Base-by-base conservation (phyloP, 495 filamentous ascomycete species). In the Friedmanniomyces endolithicus region DNA sequence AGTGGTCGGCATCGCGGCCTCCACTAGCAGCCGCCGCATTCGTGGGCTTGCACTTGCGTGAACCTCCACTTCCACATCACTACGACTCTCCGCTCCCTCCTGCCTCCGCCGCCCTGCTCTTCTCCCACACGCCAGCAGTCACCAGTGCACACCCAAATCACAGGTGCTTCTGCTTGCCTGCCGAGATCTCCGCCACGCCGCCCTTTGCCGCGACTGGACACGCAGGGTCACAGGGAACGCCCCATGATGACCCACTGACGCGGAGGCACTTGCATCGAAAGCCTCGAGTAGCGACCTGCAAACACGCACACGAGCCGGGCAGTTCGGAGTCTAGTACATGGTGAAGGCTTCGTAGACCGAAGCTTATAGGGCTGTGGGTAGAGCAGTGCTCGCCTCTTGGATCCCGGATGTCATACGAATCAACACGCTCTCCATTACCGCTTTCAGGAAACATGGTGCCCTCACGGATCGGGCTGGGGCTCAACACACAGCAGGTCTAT, bases 401-500 rank as follows among this genome's bases (percentile, higher is more conserved):
- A 3, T 31, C 27, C 4, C 27, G 4, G 4, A 31, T 31, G 27
- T 3, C 27, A 9, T 9, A 9, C 27, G 27, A 9, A 4, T 9
- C 27, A 31, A 31, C 27, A 31, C 27, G 27, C 9, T 9, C 27
- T 31, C 9, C 27, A 31, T 9, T 3, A 9, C 45, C n/a, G 6
- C 45, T 6, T 14, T 17, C n/a, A 12, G 14, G 3, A 24, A 16
- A 24, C 16, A 24, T 48, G 22, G 16, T 17, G 4, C 23, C 45
- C 37, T 41, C 37, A 16, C 37, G 37, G 12, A 41, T 50, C 9
- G 53, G 53, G 8, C 35, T 56, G 2, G 45, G 53, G 3, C 27
- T 56, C 8, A n/a, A 50, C 53, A 56, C 53, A 19, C 37, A 41
- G 20, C 27, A 48, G 6, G 17, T 40, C 24, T 53, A 37, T 20